Percentiles rank a stretch among this genome's conserved stretches.
phyloP scores from a whole-genome alignment of 2,329 filamentous ascomycete genomes.

The Sporothrix luriei region DNA sequence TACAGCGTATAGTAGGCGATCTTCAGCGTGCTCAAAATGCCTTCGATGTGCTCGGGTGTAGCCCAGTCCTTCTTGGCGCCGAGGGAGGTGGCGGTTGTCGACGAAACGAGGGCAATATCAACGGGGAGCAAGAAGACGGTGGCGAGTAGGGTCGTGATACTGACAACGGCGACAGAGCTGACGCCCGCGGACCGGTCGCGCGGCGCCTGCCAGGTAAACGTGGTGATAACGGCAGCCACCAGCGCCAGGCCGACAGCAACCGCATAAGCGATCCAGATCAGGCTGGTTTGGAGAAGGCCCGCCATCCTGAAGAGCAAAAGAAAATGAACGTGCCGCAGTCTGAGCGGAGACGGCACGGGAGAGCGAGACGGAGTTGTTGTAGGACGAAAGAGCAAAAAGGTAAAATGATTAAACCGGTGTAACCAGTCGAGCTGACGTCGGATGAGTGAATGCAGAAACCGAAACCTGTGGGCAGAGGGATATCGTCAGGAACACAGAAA shows the following conservation, averaged over 20 bases:
- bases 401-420: constrained; percentile 1
- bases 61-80: constrained; percentile 95
- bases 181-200: constrained; percentile 82
- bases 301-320: constrained; percentile 25
- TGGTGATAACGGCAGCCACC: constrained; percentile 77
- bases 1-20: constrained; percentile 93
- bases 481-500: neutral
- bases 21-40: constrained; percentile 77
- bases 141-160: constrained; percentile 82
- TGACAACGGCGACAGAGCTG: constrained; percentile 81
- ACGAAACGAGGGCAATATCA: constrained; percentile 91
- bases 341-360: neutral
- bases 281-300: constrained; percentile 75
- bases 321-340: constrained; percentile 5
- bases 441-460: neutral
- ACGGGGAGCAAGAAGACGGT: constrained; percentile 92
- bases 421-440: neutral
- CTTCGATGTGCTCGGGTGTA: constrained; percentile 74
- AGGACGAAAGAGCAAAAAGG: neutral
- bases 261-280: constrained; percentile 95
- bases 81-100: constrained; percentile 72
- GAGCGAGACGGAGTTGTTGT: neutral
- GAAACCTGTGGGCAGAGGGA: neutral
- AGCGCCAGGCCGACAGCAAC: constrained; percentile 77
- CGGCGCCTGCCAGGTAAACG: constrained; percentile 88